These are phyloP conservation scores for Crataegus laevigata DNA, from an alignment of 306 rosid species.

Conservation along the genomic window DNA sequence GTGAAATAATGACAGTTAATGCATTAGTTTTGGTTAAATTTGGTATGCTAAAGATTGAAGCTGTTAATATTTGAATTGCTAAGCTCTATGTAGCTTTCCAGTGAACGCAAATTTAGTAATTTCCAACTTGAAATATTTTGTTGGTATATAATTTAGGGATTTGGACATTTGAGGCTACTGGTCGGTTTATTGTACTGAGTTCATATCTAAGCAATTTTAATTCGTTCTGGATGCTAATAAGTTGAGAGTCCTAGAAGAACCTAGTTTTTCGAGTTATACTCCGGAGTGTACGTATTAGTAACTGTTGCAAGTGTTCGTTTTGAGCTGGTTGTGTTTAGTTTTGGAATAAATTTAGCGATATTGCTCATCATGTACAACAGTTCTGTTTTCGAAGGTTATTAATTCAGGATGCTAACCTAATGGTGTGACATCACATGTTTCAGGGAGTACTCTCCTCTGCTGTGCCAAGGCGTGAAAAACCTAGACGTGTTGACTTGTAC, in stretches of 20 bases:
- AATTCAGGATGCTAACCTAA: constrained; percentile 8
- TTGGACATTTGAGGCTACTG: not conserved
- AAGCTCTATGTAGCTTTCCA: not conserved
- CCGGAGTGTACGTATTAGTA: not conserved
- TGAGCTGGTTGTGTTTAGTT: not conserved
- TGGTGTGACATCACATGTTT: not conserved
- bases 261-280: not conserved
- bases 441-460: constrained; percentile 49
- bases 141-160: not conserved
- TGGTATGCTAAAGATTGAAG: not conserved
- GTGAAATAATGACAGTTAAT: not conserved
- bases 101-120: not conserved
- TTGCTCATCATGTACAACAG: not conserved
- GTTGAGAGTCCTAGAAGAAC: not conserved
- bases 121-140: not conserved
- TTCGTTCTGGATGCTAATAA: not conserved
- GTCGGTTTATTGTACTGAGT: not conserved
- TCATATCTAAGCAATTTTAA: not conserved
- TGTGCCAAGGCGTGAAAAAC: constrained; percentile 48
- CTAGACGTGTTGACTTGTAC: constrained; percentile 51
- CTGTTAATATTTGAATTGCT: not conserved
- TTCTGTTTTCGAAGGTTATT: not conserved
- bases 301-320: not conserved
- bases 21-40: not conserved
- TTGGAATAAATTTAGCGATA: not conserved